phyloP scores from a whole-genome alignment of 148 eudicot species.

The Selenicereus undatus region DNA sequence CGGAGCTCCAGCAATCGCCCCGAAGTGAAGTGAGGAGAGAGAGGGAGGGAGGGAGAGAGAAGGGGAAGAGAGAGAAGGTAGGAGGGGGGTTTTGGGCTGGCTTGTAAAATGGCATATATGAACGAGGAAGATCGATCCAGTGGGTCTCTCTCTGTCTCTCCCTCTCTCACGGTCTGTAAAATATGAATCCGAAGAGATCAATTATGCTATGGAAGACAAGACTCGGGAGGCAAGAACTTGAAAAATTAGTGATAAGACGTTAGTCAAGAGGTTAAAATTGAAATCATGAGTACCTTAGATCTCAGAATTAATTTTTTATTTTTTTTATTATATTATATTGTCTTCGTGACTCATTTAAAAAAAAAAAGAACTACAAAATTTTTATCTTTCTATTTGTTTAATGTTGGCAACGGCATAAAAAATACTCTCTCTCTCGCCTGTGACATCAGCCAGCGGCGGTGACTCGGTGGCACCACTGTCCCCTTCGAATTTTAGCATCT shows the following conservation, averaged over 20 bases:
- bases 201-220: not conserved
- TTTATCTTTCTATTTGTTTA: not conserved
- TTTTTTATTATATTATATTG: no score
- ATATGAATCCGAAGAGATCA: not conserved
- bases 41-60: not conserved
- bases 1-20: slow-evolving; percentile 4
- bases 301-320: no score
- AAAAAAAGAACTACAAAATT: no score
- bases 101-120: not conserved
- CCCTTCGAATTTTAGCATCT: no score
- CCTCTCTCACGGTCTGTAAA: no score
- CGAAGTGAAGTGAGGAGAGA: not conserved
- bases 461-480: no score
- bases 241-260: no score
- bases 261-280: no score
- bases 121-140: not conserved
- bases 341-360: no score
- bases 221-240: not conserved
- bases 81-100: slow-evolving; percentile 1
- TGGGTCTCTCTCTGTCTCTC: not conserved
- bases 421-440: no score
- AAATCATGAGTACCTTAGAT: no score
- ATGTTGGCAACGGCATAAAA: not conserved
- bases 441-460: no score
- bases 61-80: not conserved